Evolutionary conservation across 306 rosid genomes (phyloP).

Genomic region (Prunus mongolica): DNA sequence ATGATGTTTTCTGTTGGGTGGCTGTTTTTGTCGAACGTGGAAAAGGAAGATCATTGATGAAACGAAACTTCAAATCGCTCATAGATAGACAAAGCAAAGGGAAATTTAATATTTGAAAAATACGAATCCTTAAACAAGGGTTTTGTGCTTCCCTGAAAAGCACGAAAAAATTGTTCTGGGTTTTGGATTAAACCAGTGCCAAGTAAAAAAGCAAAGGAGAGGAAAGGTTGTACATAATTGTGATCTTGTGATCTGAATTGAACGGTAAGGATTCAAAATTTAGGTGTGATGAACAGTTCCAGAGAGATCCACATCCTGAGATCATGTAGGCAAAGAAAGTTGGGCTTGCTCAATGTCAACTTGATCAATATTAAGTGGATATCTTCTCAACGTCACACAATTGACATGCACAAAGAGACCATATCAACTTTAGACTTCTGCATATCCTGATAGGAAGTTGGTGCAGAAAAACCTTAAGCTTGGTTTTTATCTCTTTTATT

Average conservation of each 20-base stretch:
- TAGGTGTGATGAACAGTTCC: not conserved
- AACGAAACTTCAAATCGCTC: not conserved
- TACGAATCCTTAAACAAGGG: no score
- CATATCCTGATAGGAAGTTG: not conserved
- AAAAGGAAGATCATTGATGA: not conserved
- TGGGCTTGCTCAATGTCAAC: not conserved
- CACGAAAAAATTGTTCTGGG: no score
- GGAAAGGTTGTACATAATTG: not conserved
- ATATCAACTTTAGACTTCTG: not conserved
- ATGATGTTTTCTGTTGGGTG: not conserved
- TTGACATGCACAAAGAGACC: not conserved
- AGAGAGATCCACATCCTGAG: not conserved
- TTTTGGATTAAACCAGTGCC: no score
- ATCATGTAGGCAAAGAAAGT: not conserved
- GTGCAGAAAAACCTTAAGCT: not conserved
- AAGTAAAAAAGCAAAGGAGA: no score
- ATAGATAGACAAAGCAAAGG: no score
- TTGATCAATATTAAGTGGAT: not conserved
- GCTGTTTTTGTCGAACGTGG: not conserved
- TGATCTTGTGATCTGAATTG: not conserved
- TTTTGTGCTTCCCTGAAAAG: no score
- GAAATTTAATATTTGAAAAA: no score
- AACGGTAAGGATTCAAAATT: not conserved
- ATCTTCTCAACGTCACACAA: not conserved
- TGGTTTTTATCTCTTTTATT: not conserved